Evolutionary conservation across 73 alveolate genomes (phyloP).

Genomic region (Paramecium caudatum): DNA sequence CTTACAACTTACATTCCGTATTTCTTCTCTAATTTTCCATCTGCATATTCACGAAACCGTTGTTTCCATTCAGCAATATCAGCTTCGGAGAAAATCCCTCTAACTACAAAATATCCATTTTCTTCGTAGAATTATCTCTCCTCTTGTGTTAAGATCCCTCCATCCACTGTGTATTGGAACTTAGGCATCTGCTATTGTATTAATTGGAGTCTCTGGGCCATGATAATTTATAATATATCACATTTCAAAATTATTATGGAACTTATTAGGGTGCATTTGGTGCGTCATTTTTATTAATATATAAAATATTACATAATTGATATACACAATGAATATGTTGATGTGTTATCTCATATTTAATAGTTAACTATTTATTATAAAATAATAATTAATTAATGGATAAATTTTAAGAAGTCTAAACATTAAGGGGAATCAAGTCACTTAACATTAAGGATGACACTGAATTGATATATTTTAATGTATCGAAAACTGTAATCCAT

Average conservation of each 20-base stretch:
- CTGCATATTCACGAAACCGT: constrained; percentile 74
- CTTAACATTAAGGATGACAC: neutral
- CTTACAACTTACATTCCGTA: constrained; percentile 74
- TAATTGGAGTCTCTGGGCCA: constrained; percentile 12
- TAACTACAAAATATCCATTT: constrained; percentile 71
- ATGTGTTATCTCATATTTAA: neutral
- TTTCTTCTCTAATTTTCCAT: constrained; percentile 39
- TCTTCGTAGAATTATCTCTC: constrained; percentile 76
- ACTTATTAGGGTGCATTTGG: neutral
- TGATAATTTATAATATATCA: constrained; percentile 35
- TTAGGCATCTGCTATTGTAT: neutral
- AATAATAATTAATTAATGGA: constrained; percentile 48
- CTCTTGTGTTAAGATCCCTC: constrained; percentile 61
- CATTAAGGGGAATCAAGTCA: neutral
- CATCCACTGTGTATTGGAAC: constrained; percentile 37
- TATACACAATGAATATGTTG: too few species aligned
- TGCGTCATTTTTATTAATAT: neutral
- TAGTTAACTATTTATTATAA: neutral
- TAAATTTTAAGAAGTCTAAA: neutral
- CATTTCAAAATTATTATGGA: neutral
- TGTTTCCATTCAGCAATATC: constrained; percentile 52
- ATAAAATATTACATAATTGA: too few species aligned
- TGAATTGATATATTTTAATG: constrained; percentile 2
- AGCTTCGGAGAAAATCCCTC: constrained; percentile 22
- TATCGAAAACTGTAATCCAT: neutral